phyloP scores from a whole-genome alignment of 495 filamentous ascomycete species.

The Penicillium alfredii region DNA sequence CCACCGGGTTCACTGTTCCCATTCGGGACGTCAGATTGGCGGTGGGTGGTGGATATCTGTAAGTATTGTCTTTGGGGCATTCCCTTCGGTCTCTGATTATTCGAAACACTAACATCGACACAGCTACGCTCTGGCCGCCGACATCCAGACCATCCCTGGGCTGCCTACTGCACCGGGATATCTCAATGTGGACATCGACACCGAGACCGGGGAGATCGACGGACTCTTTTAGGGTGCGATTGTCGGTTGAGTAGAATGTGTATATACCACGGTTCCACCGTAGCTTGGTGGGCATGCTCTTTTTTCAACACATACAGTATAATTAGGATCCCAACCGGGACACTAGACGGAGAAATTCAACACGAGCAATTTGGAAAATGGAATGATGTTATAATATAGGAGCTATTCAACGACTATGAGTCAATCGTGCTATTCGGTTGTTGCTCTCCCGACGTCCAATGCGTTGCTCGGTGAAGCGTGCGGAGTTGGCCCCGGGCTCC shows the following conservation, averaged over 20 bases:
- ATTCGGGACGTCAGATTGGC: conserved; percentile 93
- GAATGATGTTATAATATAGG: too few species aligned
- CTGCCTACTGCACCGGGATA: conserved; percentile 94
- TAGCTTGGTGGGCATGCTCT: too few species aligned
- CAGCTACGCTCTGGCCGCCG: conserved; percentile 88
- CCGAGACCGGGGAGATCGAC: conserved; percentile 91
- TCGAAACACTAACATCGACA: conserved; percentile 10
- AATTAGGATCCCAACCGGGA: conserved; percentile 16
- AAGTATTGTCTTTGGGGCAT: conserved; percentile 30
- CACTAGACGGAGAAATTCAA: conserved; percentile 20
- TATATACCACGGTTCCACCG: conserved; percentile 11
- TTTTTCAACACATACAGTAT: conserved; percentile 20
- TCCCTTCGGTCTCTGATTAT: neutral
- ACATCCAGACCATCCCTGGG: conserved; percentile 97
- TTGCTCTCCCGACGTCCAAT: conserved; percentile 9
- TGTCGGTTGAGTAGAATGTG: conserved; percentile 6
- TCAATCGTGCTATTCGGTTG: conserved; percentile 18
- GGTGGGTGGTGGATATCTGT: conserved; percentile 87
- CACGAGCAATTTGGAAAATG: too few species aligned
- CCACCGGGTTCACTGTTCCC: conserved; percentile 89
- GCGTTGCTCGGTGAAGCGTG: neutral
- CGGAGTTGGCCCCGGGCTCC: too few species aligned
- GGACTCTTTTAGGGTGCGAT: conserved; percentile 68
- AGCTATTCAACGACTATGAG: too few species aligned
- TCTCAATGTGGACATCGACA: conserved; percentile 90